Percentiles rank a stretch among this genome's conserved stretches.
Evolutionary conservation across 2,329 filamentous ascomycete genomes (phyloP).

Genomic region (Cadophora malorum): DNA sequence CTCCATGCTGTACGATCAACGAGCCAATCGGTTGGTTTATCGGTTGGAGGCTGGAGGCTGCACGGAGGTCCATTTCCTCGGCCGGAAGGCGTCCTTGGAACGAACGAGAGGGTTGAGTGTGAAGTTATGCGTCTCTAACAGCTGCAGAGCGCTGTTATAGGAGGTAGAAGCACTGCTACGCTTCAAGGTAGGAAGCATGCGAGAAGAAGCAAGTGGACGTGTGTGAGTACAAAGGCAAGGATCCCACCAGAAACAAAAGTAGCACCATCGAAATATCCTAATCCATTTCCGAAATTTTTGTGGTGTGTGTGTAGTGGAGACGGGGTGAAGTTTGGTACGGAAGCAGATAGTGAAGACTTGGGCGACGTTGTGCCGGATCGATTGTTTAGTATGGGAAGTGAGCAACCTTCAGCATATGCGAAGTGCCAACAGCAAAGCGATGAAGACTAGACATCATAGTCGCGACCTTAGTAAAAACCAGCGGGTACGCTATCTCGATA

Average conservation of each 20-base stretch:
- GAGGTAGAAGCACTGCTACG: not conserved
- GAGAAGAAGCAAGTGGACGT: not conserved
- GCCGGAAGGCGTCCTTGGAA: not conserved
- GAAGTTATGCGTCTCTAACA: not conserved
- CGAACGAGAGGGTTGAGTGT: not conserved
- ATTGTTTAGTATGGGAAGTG: not conserved
- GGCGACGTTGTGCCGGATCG: slow-evolving; percentile 1
- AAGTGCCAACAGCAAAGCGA: not conserved
- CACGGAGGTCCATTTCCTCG: slow-evolving; percentile 9
- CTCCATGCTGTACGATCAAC: slow-evolving; percentile 23
- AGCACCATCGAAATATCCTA: not conserved
- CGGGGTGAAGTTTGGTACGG: not conserved
- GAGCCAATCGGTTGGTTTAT: not conserved
- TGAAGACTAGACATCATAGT: not conserved
- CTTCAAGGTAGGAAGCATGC: not conserved
- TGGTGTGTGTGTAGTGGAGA: not conserved
- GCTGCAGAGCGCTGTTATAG: not conserved
- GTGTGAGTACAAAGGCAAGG: too few species aligned
- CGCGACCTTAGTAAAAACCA: not conserved
- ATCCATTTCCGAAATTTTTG: not conserved
- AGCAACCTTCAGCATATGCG: not conserved
- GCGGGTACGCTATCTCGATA: not conserved
- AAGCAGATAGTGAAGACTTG: not conserved
- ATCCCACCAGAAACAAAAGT: not conserved
- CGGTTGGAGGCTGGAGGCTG: not conserved